These are phyloP conservation scores for Citrus trifoliata DNA, from an alignment of 345 rosid species.

Conservation along the genomic window DNA sequence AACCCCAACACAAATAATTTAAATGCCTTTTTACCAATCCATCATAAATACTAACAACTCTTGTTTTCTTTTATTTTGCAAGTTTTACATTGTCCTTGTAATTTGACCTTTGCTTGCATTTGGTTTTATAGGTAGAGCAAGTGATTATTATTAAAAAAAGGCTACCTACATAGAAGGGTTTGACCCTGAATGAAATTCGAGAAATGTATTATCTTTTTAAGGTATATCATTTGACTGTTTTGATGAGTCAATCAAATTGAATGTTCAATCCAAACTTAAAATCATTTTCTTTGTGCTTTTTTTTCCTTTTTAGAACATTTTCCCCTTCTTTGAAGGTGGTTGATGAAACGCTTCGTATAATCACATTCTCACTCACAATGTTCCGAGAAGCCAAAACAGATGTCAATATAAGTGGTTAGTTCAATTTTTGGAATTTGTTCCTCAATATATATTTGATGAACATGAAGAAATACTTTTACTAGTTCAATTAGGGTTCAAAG, in stretches of 20 bases:
- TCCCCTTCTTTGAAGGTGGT: conserved; percentile 42
- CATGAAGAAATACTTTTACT: too few relatives aligned
- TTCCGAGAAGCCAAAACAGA: conserved; percentile 71
- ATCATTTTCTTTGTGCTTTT: too few relatives aligned
- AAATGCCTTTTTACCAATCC: not conserved
- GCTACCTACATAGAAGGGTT: conserved; percentile 37
- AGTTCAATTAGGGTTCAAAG: conserved; percentile 53
- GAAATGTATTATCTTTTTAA: conserved; percentile 73
- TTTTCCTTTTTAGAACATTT: not conserved
- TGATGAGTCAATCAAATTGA: not conserved
- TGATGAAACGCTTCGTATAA: conserved; percentile 74
- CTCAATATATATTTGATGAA: too few relatives aligned
- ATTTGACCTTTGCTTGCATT: not conserved
- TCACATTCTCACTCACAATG: conserved; percentile 71
- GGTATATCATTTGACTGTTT: conserved; percentile 16
- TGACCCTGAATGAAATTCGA: conserved; percentile 64
- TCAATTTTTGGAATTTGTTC: not conserved
- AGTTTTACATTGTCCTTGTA: not conserved
- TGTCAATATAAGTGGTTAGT: conserved; percentile 52
- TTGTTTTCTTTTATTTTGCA: not conserved
- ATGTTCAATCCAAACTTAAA: not conserved
- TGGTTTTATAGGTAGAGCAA: conserved; percentile 64
- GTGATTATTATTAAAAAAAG: conserved; percentile 42
- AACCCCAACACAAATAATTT: not conserved
- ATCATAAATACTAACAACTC: not conserved